These are phyloP conservation scores for Asterochloris sp. DNA, from an alignment of 139 green algal genomes.

Conservation along the genomic window DNA sequence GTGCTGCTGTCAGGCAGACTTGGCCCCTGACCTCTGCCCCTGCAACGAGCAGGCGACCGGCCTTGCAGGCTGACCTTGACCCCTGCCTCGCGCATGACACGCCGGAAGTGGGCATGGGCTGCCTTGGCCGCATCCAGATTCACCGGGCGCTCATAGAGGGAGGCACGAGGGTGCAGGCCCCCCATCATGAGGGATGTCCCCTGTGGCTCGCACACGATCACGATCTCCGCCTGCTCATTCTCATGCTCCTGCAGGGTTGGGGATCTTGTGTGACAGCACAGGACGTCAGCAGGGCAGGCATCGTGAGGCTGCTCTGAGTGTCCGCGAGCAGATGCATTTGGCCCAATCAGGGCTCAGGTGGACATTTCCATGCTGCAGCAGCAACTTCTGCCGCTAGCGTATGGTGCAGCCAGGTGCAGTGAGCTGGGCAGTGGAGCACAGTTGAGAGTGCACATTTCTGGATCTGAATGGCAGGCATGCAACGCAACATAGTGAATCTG, in stretches of 20 bases:
- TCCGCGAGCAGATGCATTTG: no score
- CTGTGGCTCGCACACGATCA: slow-evolving; percentile 91
- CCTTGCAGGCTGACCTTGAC: slow-evolving; percentile 34
- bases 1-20: background rate
- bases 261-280: background rate
- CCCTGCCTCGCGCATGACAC: slow-evolving; percentile 74
- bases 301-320: no score
- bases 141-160: slow-evolving; percentile 89
- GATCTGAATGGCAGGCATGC: no score
- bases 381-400: no score
- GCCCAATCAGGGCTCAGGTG: no score
- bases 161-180: slow-evolving; percentile 85
- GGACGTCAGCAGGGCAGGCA: no score
- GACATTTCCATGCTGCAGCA: no score
- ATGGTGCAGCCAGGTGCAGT: no score
- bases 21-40: no score
- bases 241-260: slow-evolving; percentile 61
- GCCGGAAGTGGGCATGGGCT: slow-evolving; percentile 80
- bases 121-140: slow-evolving; percentile 84
- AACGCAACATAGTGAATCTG: no score
- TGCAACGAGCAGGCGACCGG: background rate
- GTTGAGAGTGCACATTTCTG: no score
- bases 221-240: slow-evolving; percentile 66
- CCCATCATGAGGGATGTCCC: slow-evolving; percentile 90
- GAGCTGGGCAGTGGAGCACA: no score